A percentile compares a stretch with the other conserved stretches of the same genome.
Evolutionary conservation across 2,329 filamentous ascomycete species (phyloP).

Genomic region (Sarocladiaceae sp.): DNA sequence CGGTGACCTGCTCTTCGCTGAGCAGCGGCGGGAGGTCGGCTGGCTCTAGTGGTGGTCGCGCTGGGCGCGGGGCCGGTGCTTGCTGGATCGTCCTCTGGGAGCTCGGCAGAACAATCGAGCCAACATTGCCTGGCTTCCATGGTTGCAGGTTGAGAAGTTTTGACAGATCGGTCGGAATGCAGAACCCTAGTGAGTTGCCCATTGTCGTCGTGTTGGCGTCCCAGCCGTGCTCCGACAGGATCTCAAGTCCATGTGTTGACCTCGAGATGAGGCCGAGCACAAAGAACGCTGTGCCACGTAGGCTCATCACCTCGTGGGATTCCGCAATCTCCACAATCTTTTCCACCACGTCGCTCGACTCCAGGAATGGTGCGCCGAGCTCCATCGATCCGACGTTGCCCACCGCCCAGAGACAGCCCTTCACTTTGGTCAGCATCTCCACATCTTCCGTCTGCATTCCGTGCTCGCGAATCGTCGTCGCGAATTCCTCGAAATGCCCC

Average conservation of each 20-base stretch:
- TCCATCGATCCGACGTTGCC: slow-evolving; percentile 99
- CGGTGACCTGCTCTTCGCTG: slow-evolving; percentile 59
- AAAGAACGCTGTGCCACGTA: slow-evolving; percentile 94
- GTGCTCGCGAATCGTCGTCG: slow-evolving; percentile 78
- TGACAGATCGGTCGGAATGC: slow-evolving; percentile 71
- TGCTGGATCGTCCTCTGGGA: slow-evolving; percentile 47
- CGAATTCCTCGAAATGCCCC: slow-evolving; percentile 94
- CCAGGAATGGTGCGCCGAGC: slow-evolving; percentile 87
- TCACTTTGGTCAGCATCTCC: slow-evolving; percentile 86
- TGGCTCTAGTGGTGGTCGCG: slow-evolving; percentile 36
- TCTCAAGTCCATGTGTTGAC: slow-evolving; percentile 86
- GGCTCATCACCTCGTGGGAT: slow-evolving; percentile 78
- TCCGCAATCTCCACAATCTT: slow-evolving; percentile 87
- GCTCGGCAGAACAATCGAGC: slow-evolving; percentile 39
- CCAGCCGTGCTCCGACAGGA: slow-evolving; percentile 85
- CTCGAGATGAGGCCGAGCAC: slow-evolving; percentile 88
- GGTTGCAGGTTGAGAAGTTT: slow-evolving; percentile 68
- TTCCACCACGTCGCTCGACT: slow-evolving; percentile 80
- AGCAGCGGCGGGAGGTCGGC: slow-evolving; percentile 37
- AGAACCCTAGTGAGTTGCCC: slow-evolving; percentile 80
- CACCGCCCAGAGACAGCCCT: slow-evolving; percentile 94
- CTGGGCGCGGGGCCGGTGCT: slow-evolving; percentile 34
- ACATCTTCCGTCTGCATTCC: slow-evolving; percentile 77
- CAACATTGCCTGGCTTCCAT: slow-evolving; percentile 48
- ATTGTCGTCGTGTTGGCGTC: slow-evolving; percentile 80